phyloP scores from a whole-genome alignment of 1,284 basidiomycete species.

The Rhodotorula sp. region DNA sequence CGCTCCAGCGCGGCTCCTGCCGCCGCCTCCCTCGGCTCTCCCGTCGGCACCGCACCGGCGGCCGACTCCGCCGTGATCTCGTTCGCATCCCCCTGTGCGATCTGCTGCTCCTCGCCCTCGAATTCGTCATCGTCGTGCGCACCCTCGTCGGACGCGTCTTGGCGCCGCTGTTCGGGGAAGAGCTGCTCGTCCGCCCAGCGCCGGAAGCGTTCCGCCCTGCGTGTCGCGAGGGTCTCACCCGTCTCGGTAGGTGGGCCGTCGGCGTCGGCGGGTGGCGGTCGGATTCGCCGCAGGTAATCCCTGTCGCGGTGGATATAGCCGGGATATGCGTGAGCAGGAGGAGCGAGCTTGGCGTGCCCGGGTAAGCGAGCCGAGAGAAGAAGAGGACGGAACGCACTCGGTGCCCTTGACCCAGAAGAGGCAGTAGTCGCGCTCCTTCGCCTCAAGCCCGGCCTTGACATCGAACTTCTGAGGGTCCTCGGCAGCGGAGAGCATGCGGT shows the following conservation, averaged over 20 bases:
- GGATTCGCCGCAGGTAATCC: slow-evolving; percentile 21
- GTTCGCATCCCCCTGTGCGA: background rate
- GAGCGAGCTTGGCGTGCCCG: background rate
- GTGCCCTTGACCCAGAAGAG: slow-evolving; percentile 52
- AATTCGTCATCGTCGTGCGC: background rate
- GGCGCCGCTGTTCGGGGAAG: background rate
- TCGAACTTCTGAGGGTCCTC: slow-evolving; percentile 40
- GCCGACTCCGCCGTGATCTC: background rate
- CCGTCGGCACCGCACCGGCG: background rate
- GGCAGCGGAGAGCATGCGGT: slow-evolving; percentile 23
- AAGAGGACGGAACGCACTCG: slow-evolving; percentile 39
- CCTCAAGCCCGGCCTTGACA: slow-evolving; percentile 32
- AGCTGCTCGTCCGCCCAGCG: background rate
- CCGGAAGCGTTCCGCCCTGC: background rate
- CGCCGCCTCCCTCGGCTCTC: background rate
- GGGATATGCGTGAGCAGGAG: background rate
- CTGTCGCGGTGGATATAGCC: background rate
- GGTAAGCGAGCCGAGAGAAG: too few species aligned
- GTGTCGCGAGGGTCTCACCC: background rate
- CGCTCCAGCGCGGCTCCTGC: background rate
- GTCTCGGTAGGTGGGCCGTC: background rate
- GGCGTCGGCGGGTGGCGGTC: background rate
- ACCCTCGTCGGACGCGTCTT: background rate
- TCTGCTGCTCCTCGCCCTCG: background rate
- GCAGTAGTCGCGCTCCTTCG: slow-evolving; percentile 47